These are phyloP conservation scores for Fusarium aywerte DNA, from an alignment of 2,329 filamentous ascomycete species.

Conservation along the genomic window DNA sequence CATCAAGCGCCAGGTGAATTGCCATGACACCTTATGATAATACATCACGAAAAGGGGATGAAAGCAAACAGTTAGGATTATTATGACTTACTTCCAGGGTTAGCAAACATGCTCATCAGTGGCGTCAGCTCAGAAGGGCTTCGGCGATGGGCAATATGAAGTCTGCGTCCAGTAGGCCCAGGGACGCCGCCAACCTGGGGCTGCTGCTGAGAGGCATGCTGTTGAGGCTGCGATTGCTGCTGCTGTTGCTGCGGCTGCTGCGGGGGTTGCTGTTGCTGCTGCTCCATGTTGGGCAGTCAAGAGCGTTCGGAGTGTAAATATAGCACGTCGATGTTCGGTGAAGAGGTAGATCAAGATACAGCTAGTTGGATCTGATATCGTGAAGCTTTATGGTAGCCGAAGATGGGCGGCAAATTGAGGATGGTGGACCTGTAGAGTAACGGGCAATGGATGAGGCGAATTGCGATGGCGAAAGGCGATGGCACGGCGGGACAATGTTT, in stretches of 20 bases:
- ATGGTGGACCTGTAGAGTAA: constrained; percentile 41
- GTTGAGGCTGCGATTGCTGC: constrained; percentile 67
- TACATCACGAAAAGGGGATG: background rate
- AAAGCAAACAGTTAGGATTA: constrained; percentile 11
- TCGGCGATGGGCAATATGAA: constrained; percentile 96
- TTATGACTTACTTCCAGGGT: constrained; percentile 69
- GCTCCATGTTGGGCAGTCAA: constrained; percentile 68
- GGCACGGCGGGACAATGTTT: constrained; percentile 50
- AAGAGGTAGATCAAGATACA: constrained; percentile 38
- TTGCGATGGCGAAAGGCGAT: constrained; percentile 46
- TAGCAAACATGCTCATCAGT: constrained; percentile 90
- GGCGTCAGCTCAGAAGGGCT: constrained; percentile 98
- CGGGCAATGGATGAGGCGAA: constrained; percentile 43
- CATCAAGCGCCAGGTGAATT: background rate
- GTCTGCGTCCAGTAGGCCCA: constrained; percentile 85
- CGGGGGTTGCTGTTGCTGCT: constrained; percentile 64
- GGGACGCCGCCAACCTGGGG: constrained; percentile 66
- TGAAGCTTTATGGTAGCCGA: constrained; percentile 39
- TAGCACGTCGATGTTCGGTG: constrained; percentile 55
- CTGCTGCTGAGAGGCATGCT: constrained; percentile 59
- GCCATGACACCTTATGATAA: constrained; percentile 8
- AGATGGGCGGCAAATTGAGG: constrained; percentile 40
- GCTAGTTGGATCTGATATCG: constrained; percentile 40
- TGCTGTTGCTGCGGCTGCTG: constrained; percentile 64
- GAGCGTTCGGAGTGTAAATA: constrained; percentile 48